phyloP scores from a whole-genome alignment of 2,329 filamentous ascomycete genomes.

The Clonostachys byssicola region DNA sequence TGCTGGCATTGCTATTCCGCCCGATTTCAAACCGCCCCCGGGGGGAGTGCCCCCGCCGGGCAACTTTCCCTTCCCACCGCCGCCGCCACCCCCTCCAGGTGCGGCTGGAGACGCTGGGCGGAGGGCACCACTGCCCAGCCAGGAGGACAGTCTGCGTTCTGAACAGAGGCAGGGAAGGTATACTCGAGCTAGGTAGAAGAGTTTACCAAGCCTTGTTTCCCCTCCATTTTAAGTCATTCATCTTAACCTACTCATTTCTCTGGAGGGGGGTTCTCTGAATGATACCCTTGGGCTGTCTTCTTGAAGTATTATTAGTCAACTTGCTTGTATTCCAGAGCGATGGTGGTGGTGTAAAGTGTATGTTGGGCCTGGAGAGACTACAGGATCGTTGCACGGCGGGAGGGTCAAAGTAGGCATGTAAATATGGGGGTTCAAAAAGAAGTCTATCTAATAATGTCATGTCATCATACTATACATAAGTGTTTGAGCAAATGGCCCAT shows the following conservation, averaged over 20 bases:
- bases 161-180: conserved; percentile 68
- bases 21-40: conserved; percentile 31
- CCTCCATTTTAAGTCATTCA: no score
- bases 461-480: background rate
- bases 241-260: no score
- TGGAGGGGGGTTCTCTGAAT: no score
- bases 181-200: conserved; percentile 41
- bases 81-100: conserved; percentile 26
- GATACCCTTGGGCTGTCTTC: background rate
- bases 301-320: background rate
- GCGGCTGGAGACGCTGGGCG: conserved; percentile 30
- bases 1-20: conserved; percentile 58
- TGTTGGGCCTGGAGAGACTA: background rate
- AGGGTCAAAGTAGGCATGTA: no score
- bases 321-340: background rate
- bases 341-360: background rate
- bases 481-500: background rate
- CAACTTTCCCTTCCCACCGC: conserved; percentile 23
- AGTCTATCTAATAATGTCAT: conserved; percentile 3
- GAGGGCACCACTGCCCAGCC: conserved; percentile 73
- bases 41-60: conserved; percentile 25
- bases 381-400: background rate
- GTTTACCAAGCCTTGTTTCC: no score
- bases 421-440: no score
- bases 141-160: conserved; percentile 75